Conservation (phyloP, 2,329 filamentous ascomycete genomes). For the Fusarium nurragi region DNA sequence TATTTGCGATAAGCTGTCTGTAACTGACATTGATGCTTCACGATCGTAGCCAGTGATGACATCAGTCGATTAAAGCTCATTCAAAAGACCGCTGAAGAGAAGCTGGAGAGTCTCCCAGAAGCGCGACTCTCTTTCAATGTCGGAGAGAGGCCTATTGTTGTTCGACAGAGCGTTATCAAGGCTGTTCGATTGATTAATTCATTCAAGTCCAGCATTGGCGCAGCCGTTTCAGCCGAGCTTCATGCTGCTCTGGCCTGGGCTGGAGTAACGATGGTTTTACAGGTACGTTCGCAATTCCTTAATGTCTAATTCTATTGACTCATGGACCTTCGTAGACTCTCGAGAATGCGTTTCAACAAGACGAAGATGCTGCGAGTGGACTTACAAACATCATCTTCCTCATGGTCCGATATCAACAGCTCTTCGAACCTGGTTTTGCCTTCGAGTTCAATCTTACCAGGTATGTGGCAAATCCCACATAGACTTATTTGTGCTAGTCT, state of each 20-base stretch:
- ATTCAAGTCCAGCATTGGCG: conserved; percentile 4
- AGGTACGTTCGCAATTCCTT: conserved; percentile 5
- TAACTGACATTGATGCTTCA: background rate
- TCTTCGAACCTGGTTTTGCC: background rate
- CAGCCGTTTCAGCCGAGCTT: conserved; percentile 6
- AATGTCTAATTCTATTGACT: too few species aligned
- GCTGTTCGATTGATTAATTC: background rate
- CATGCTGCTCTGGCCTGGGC: conserved; percentile 13
- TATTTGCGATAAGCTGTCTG: too few species aligned
- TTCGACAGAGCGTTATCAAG: conserved; percentile 4
- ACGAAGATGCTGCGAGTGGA: background rate
- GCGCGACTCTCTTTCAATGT: background rate
- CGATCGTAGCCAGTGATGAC: background rate
- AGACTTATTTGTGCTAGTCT: background rate
- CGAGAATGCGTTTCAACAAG: background rate
- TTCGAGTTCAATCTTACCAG: background rate
- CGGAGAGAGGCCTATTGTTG: background rate
- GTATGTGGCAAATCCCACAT: background rate
- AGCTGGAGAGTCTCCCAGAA: background rate
- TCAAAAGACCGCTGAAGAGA: background rate
- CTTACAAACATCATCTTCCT: too few species aligned
- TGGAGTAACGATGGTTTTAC: conserved; percentile 1
- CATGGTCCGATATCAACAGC: background rate
- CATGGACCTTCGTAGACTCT: background rate
- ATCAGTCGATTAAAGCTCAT: background rate